phyloP scores from a whole-genome alignment of 2,329 filamentous ascomycete genomes.

The Alternaria ventricosa region DNA sequence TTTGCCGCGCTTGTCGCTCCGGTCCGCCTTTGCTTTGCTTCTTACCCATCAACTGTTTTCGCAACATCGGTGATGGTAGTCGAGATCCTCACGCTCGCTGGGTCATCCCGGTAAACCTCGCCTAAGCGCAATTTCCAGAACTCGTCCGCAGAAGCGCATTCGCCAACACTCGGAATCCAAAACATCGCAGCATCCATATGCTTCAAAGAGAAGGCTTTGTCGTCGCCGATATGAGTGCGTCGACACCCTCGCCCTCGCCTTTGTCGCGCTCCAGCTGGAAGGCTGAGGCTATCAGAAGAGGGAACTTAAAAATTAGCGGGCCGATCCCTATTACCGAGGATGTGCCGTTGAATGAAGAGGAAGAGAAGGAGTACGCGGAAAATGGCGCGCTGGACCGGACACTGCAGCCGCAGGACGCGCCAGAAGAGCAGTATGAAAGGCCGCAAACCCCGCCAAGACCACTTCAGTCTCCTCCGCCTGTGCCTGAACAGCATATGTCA shows the following conservation, averaged over 20 bases:
- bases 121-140: constrained; percentile 29
- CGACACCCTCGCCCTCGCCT: constrained; percentile 24
- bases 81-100: constrained; percentile 16
- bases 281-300: constrained; percentile 48
- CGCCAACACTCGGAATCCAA: constrained; percentile 15
- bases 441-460: constrained; percentile 21
- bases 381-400: constrained; percentile 24
- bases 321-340: constrained; percentile 49
- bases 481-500: constrained; percentile 12
- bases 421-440: constrained; percentile 17
- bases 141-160: constrained; percentile 25
- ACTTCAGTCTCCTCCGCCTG: constrained; percentile 17
- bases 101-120: constrained; percentile 32
- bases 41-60: constrained; percentile 2
- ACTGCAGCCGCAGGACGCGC: constrained; percentile 21
- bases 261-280: constrained; percentile 49
- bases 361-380: constrained; percentile 41
- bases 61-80: constrained; percentile 25
- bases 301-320: constrained; percentile 48
- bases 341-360: constrained; percentile 42
- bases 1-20: constrained; percentile 3
- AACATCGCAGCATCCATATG: constrained; percentile 35
- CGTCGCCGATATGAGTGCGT: constrained; percentile 40
- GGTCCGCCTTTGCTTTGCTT: neutral
- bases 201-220: constrained; percentile 41